Evolutionary conservation across 495 filamentous ascomycete species (phyloP), one percentile per base, ranked within the genome.

Genomic region (Antarctomyces pellizariae): DNA sequence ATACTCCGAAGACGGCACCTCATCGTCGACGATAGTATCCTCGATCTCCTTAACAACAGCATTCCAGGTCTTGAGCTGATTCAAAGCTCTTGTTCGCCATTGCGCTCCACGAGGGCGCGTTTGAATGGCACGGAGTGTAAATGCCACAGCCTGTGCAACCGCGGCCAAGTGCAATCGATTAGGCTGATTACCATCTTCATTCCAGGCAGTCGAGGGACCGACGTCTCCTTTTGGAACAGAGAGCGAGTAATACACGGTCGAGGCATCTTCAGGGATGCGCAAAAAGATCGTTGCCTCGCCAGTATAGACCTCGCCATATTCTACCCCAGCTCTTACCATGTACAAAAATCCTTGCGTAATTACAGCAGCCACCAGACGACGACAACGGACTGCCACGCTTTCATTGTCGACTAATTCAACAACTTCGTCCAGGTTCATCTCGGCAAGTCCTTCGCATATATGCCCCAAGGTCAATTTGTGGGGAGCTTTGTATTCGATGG

Each of bases 251-350:
- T 46, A 49, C 5, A 56, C 43, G 0, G 35, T 46, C 5, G 41
- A 25, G 11, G 51, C 46, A 30, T 62, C 41, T 26, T 47, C 37
- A 14, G 48, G 44, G 21, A 64, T 53, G 35, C 47, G 26, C 5
- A 62, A 45, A 29, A 61, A 61, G 33, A 62, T 36, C 33, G 56
- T 52, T 24, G 47, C 44, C 42, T 59, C 43, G 14, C 50, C 54
- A 3, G 52, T 61, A 24, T 36, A 47, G 22, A 61, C 44, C 29
- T 54, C 57, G 7, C 56, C 49, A 31, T 56, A 52, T 36, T 44
- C 42, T 28, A 55, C 36, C 14, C 46, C 42, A 27, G 39, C 47
- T 26, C 44, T 35, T 14, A 57, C 43, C 49, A 64, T 62, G 33
- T 59, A 57, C 19, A 41, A 52, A 46, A 56, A 61, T 24, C 51